Evolutionary conservation across 148 eudicot species (phyloP).

Genomic region (Rhododendron kiyosumense): DNA sequence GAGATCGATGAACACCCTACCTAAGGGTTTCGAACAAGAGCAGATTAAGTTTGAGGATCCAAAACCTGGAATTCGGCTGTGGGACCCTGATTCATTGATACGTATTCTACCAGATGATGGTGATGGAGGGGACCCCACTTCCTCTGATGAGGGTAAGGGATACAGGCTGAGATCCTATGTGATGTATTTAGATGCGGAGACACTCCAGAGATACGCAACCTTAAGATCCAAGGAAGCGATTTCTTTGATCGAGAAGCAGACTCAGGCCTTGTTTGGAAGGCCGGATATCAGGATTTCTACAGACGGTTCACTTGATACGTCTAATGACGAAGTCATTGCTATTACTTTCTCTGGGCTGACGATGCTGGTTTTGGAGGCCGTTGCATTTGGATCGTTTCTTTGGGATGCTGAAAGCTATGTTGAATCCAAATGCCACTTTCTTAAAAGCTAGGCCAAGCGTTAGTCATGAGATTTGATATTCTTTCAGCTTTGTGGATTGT

Average conservation of each 20-base stretch:
- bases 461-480: neutral
- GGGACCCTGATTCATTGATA: constrained; percentile 71
- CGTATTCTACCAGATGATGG: constrained; percentile 52
- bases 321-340: constrained; percentile 50
- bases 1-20: constrained; percentile 83
- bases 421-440: constrained; percentile 67
- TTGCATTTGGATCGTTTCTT: constrained; percentile 86
- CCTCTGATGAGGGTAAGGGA: constrained; percentile 34
- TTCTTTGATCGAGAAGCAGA: constrained; percentile 86
- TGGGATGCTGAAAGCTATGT: constrained; percentile 92
- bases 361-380: constrained; percentile 85
- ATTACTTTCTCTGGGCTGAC: constrained; percentile 60
- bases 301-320: constrained; percentile 58
- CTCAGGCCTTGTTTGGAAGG: constrained; percentile 89
- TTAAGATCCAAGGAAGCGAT: constrained; percentile 85
- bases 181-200: constrained; percentile 87
- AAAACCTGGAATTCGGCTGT: constrained; percentile 34
- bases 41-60: constrained; percentile 32
- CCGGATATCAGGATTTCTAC: constrained; percentile 68
- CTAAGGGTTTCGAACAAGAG: constrained; percentile 48
- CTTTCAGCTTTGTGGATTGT: neutral
- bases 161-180: constrained; percentile 75
- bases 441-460: constrained; percentile 29
- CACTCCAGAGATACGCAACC: constrained; percentile 86
- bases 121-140: constrained; percentile 30